Conservation (phyloP, 768 basidiomycete genomes). For the Russula brevipes region DNA sequence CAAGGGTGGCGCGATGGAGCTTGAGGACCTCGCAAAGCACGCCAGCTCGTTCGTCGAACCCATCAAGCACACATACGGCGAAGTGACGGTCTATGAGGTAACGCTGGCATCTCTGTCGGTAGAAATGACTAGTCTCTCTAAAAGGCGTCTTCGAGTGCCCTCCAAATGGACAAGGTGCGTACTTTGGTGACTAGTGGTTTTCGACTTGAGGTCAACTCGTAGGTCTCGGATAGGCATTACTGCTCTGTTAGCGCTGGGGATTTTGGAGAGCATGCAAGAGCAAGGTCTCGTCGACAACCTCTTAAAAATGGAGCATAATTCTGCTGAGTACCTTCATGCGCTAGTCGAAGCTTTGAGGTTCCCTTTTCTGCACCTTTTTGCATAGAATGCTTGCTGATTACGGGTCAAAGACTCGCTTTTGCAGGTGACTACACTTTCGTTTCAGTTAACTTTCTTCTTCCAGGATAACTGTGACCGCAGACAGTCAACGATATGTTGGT, state of each 20-base stretch:
- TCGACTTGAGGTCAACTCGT: background rate
- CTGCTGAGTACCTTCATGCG: slow-evolving; percentile 79
- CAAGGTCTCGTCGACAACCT: slow-evolving; percentile 65
- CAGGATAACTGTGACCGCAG: slow-evolving; percentile 35
- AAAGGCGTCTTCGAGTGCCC: slow-evolving; percentile 52
- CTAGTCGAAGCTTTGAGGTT: slow-evolving; percentile 82
- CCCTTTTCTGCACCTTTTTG: slow-evolving; percentile 25
- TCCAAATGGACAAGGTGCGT: slow-evolving; percentile 85
- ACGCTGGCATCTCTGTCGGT: slow-evolving; percentile 19
- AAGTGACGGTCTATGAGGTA: slow-evolving; percentile 91
- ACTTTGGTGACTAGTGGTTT: background rate
- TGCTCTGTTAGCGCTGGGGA: slow-evolving; percentile 86
- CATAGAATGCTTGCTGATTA: background rate
- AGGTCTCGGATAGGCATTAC: slow-evolving; percentile 58
- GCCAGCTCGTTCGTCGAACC: slow-evolving; percentile 77
- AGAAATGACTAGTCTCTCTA: slow-evolving; percentile 3
- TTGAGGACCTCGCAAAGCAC: slow-evolving; percentile 89
- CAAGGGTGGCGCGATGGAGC: slow-evolving; percentile 88
- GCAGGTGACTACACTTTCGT: slow-evolving; percentile 45
- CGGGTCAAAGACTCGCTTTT: slow-evolving; percentile 45
- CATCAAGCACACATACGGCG: slow-evolving; percentile 85
- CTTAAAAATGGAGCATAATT: slow-evolving; percentile 83
- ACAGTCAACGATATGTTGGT: slow-evolving; percentile 85
- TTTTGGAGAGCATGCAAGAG: slow-evolving; percentile 80
- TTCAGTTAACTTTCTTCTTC: background rate